These are phyloP conservation scores for Lentinus polychrous DNA, from an alignment of 1,284 basidiomycete genomes.

Conservation along the genomic window DNA sequence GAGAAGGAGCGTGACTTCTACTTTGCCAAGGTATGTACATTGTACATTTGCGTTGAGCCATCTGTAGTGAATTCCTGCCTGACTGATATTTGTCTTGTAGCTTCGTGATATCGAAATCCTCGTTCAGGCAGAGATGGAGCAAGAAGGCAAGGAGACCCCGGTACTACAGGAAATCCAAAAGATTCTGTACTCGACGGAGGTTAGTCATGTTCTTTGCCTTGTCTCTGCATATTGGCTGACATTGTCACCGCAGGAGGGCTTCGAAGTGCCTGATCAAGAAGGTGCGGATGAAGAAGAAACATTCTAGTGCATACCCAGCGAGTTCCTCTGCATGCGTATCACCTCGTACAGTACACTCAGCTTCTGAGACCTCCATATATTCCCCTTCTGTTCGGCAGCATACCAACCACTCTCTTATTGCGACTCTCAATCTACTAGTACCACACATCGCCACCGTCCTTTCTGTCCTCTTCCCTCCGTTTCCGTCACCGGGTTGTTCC, in stretches of 20 bases:
- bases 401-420: too few species aligned
- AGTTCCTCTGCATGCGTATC: too few species aligned
- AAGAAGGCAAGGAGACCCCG: conserved; percentile 57
- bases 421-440: too few species aligned
- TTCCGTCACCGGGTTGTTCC: too few species aligned
- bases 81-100: conserved; percentile 32
- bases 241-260: conserved; percentile 21
- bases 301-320: conserved; percentile 10
- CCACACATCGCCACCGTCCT: too few species aligned
- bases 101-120: conserved; percentile 94
- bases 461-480: too few species aligned
- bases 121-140: conserved; percentile 68
- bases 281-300: conserved; percentile 27
- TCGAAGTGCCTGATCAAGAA: conserved; percentile 25
- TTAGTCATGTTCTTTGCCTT: conserved; percentile 26
- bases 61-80: not conserved
- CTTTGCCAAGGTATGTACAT: conserved; percentile 91
- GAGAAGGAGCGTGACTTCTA: conserved; percentile 98
- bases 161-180: conserved; percentile 79
- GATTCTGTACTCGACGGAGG: conserved; percentile 94
- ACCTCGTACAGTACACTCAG: too few species aligned
- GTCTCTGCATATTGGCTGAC: not conserved
- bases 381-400: too few species aligned
- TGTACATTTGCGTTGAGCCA: conserved; percentile 7
- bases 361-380: too few species aligned